Base-by-base conservation (phyloP, 2,329 filamentous ascomycete species). In the Cercospora brassicicola region DNA sequence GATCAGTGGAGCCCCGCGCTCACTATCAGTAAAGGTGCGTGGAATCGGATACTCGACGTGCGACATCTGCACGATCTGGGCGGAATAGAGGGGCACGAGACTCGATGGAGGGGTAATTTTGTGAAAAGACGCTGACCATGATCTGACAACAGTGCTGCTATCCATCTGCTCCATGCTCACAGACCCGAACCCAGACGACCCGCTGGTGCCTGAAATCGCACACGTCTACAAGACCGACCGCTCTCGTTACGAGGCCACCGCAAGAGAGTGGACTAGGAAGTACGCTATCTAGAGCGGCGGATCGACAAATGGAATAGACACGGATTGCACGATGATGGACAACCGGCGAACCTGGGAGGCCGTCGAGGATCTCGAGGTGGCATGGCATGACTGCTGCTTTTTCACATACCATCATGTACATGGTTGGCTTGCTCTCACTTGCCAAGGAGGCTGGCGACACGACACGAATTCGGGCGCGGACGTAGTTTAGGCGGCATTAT, bases 101-200 rank as follows among this genome's bases (percentile, higher is more conserved):
- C 71, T 59, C 63, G 64, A 68, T 71, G 71, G 67, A 56, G 64
- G 67, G 68, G 61, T 67, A 65, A 67, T 33, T 45, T 55, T n/a
- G 20, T 59, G 66, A 59, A 33, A 45, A 79, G 63, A 79, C 70
- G 60, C 60, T 57, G 26, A 65, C 42, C 23, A 55, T 15, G 26
- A 62, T 10, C 36, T 51, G 36, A 48, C 26, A 48, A 59, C 69
- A 98, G 95, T 99, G 67, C 88, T 99, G 30, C 89, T 99, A 73
- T 98, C 95, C 67, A 99, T 99, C 86, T 99, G 95, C 88, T 99
- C 95, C 64, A 98, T 99, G 95, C 87, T 99, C 82, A 99, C 95
- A 79, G 95, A 99, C 85, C 95, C 95, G 76, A 99, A 99, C 87
- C 95, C 95, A 73, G 95, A 99, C 82, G 95, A 99, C 83, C 95